Percentiles rank a stretch among this genome's conserved stretches.
Conservation (phyloP, 192 early-diverging fungal genomes). For the Backusella westeae region DNA sequence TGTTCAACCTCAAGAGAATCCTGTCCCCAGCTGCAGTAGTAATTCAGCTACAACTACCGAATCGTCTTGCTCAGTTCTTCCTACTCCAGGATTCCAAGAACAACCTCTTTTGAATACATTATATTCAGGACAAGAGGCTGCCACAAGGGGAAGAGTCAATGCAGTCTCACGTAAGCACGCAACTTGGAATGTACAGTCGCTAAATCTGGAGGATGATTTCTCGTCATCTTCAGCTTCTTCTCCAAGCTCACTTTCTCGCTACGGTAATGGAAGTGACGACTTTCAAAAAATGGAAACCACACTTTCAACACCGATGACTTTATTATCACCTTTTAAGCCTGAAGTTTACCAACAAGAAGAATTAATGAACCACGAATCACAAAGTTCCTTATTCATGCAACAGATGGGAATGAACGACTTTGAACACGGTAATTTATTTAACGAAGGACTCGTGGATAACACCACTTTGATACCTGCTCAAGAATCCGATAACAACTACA, state of each 20-base stretch:
- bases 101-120: not conserved
- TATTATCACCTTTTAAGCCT: constrained; percentile 10
- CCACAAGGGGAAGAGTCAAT: not conserved
- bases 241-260: constrained; percentile 3
- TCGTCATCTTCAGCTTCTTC: constrained; percentile 1
- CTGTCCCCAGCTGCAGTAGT: not conserved
- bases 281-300: not conserved
- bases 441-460: not conserved
- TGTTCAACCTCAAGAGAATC: not conserved
- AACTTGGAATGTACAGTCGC: not conserved
- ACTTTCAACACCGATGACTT: constrained; percentile 5
- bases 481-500: not conserved
- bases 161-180: not conserved
- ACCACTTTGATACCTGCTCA: not conserved
- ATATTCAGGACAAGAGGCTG: not conserved
- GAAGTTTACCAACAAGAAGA: constrained; percentile 3
- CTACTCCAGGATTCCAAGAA: not conserved
- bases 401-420: not conserved
- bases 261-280: not conserved
- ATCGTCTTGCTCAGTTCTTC: not conserved
- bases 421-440: not conserved
- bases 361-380: not conserved
- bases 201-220: not conserved
- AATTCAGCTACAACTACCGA: not conserved
- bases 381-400: not conserved